Conservation (phyloP, 2,329 filamentous ascomycete species). For the Colletotrichum sansevieriae region DNA sequence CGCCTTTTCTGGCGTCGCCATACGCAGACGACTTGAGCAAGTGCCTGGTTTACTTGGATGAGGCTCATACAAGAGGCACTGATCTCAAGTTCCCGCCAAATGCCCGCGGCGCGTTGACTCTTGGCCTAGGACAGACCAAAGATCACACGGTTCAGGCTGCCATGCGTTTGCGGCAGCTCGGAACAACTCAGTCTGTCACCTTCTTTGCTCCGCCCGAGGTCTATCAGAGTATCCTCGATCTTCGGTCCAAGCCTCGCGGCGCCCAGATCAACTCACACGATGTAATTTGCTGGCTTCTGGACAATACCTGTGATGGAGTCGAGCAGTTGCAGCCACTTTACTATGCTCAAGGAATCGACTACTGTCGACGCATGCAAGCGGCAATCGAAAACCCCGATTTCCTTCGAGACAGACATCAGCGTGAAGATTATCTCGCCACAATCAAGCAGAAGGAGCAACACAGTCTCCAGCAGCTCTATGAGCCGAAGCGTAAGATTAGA, state of each 20-base stretch:
- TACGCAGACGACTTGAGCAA: constrained; percentile 65
- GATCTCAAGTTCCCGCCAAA: constrained; percentile 67
- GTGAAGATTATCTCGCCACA: constrained; percentile 51
- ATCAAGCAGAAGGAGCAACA: constrained; percentile 68
- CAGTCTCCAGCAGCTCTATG: constrained; percentile 70
- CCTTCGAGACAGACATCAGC: constrained; percentile 51
- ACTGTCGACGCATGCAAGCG: constrained; percentile 68
- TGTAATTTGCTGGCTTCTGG: constrained; percentile 70
- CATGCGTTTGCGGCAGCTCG: constrained; percentile 73
- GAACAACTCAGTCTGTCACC: constrained; percentile 65
- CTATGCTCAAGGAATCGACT: constrained; percentile 71
- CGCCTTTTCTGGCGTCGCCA: constrained; percentile 65
- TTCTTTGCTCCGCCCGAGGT: constrained; percentile 73
- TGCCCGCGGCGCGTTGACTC: constrained; percentile 66
- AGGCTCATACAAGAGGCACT: constrained; percentile 72
- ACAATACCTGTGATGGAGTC: constrained; percentile 72
- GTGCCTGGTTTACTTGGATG: constrained; percentile 71
- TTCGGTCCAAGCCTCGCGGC: constrained; percentile 48
- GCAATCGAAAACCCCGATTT: constrained; percentile 57
- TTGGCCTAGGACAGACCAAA: constrained; percentile 69
- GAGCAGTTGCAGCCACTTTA: constrained; percentile 72
- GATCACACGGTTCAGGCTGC: constrained; percentile 75
- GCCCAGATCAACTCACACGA: constrained; percentile 59
- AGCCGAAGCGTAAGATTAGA: constrained; percentile 44
- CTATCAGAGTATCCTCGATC: constrained; percentile 69